These are phyloP conservation scores for Aristolochia fimbriata DNA, from an alignment of 164 flowering plant species.

Conservation along the genomic window DNA sequence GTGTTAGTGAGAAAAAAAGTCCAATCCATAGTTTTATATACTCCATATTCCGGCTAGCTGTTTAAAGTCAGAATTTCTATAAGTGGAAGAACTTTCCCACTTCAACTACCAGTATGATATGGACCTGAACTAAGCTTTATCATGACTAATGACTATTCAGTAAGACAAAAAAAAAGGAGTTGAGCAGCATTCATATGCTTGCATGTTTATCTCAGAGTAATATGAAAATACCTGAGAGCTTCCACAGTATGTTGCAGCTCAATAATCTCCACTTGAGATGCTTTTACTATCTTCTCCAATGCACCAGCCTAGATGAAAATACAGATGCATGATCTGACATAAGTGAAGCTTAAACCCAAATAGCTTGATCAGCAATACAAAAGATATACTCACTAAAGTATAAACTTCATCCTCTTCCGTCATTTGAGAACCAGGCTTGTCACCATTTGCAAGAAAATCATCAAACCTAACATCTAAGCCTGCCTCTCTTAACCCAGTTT, in stretches of 20 bases:
- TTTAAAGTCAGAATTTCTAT: no score
- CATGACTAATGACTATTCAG: no score
- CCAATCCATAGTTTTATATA: no score
- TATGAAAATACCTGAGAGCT: constrained; percentile 52
- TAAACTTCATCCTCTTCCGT: constrained; percentile 67
- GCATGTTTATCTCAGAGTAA: constrained; percentile 1
- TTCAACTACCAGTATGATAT: no score
- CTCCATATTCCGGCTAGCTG: no score
- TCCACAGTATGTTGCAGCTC: constrained; percentile 75
- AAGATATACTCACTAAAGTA: constrained; percentile 42
- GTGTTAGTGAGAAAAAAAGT: no score
- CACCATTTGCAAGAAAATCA: constrained; percentile 29
- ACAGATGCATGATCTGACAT: background rate
- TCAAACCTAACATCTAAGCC: constrained; percentile 60
- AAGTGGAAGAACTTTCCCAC: no score
- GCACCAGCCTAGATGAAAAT: constrained; percentile 61
- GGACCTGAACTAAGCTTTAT: no score
- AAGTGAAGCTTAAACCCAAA: background rate
- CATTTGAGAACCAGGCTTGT: constrained; percentile 21
- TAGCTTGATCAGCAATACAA: background rate
- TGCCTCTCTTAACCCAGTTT: constrained; percentile 67
- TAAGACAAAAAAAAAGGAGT: no score
- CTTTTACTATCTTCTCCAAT: constrained; percentile 77
- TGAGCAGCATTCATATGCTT: no score
- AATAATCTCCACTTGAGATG: constrained; percentile 79